These are phyloP conservation scores for Fusarium sp. DNA, from an alignment of 2,329 filamentous ascomycete species.

Conservation along the genomic window DNA sequence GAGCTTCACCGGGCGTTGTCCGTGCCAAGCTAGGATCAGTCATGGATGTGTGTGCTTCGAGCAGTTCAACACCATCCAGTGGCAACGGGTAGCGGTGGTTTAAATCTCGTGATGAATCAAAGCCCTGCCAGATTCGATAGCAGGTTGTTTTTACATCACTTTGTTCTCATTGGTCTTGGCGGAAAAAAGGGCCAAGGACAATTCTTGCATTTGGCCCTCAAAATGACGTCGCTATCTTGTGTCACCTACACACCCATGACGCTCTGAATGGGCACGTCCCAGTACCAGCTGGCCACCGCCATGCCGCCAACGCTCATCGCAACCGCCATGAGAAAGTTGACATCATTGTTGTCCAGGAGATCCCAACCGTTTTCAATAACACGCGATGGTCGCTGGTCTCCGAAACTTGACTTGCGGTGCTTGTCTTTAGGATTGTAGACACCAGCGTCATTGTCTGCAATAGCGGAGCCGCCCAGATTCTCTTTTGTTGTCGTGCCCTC, in stretches of 20 bases:
- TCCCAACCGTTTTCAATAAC: constrained; percentile 77
- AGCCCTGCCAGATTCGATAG: constrained; percentile 10
- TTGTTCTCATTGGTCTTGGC: constrained; percentile 40
- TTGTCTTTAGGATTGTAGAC: constrained; percentile 66
- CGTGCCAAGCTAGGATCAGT: constrained; percentile 27
- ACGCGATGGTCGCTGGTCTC: constrained; percentile 71
- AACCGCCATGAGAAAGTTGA: constrained; percentile 93
- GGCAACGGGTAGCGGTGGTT: constrained; percentile 39
- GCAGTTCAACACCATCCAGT: constrained; percentile 40
- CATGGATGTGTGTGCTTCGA: constrained; percentile 7
- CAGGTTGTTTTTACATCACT: constrained; percentile 34
- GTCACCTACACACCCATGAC: constrained; percentile 55
- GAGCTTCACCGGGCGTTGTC: constrained; percentile 35
- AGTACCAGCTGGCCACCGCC: constrained; percentile 72
- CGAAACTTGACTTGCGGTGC: constrained; percentile 67
- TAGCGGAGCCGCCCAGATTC: constrained; percentile 52
- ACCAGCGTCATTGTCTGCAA: constrained; percentile 56
- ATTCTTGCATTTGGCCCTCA: constrained; percentile 31
- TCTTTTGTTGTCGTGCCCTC: constrained; percentile 62
- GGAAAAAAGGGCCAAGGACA: constrained; percentile 22
- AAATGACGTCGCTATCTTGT: constrained; percentile 44
- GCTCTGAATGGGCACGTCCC: constrained; percentile 67
- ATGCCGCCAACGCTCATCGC: constrained; percentile 86
- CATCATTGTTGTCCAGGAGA: constrained; percentile 92
- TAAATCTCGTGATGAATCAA: constrained; percentile 36